Percentiles rank a stretch among this genome's conserved stretches.
These are phyloP conservation scores for Acanthamoeba sp. DNA, from an alignment of 208 protist species.

Conservation along the genomic window DNA sequence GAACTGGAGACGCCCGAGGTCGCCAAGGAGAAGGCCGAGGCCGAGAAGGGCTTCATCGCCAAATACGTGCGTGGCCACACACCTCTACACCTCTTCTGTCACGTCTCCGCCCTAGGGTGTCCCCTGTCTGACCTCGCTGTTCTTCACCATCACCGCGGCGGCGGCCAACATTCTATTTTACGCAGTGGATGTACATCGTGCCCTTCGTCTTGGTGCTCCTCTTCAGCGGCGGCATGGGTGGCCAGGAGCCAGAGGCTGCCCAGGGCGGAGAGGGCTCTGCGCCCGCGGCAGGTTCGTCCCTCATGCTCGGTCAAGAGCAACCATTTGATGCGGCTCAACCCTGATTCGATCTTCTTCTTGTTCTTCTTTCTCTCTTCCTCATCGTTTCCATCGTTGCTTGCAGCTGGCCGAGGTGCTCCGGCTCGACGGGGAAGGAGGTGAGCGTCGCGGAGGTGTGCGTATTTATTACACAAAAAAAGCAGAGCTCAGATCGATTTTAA, in stretches of 20 bases:
- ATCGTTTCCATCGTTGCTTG: too few species aligned
- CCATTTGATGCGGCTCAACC: too few species aligned
- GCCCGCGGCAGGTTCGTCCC: background rate
- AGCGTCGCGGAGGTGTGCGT: background rate
- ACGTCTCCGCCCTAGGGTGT: too few species aligned
- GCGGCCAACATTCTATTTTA: too few species aligned
- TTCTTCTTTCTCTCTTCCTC: background rate
- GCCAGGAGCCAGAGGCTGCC: background rate
- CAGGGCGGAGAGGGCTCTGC: background rate
- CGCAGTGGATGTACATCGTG: slow-evolving; percentile 52
- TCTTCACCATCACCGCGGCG: too few species aligned
- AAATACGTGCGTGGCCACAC: slow-evolving; percentile 45
- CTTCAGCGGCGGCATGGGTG: slow-evolving; percentile 18
- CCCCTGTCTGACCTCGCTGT: background rate
- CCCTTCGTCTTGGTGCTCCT: slow-evolving; percentile 10
- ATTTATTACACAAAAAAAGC: too few species aligned
- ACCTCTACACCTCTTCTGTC: too few species aligned
- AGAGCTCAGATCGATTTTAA: background rate
- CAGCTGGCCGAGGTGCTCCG: slow-evolving; percentile 36
- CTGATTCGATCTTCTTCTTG: background rate
- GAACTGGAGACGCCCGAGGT: slow-evolving; percentile 22
- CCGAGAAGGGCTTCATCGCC: slow-evolving; percentile 68
- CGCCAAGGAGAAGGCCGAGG: slow-evolving; percentile 20
- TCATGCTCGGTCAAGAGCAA: background rate
- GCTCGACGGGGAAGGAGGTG: slow-evolving; percentile 37